Percentiles rank a stretch among this genome's conserved stretches.
These are phyloP conservation scores for Leishmania amazonensis DNA, from an alignment of 208 protist genomes.

Conservation along the genomic window DNA sequence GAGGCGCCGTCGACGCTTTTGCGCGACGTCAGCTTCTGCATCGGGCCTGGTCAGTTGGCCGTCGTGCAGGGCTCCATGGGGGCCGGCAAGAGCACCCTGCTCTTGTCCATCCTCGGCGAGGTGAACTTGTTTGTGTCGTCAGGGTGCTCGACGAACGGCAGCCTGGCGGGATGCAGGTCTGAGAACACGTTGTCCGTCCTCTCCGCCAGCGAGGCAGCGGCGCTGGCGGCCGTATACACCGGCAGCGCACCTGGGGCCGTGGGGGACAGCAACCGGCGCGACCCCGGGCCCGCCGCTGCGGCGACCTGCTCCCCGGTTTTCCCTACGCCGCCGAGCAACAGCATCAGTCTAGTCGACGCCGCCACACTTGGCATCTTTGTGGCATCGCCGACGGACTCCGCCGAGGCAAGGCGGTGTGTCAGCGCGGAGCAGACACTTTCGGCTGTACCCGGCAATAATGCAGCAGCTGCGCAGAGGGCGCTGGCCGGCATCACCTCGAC, in stretches of 20 bases:
- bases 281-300: not conserved
- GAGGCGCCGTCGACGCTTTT: constrained; percentile 44
- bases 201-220: constrained; percentile 21
- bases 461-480: not conserved
- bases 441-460: too few relatives aligned
- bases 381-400: constrained; percentile 20
- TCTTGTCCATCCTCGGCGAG: constrained; percentile 80
- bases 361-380: constrained; percentile 18
- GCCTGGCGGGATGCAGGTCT: constrained; percentile 29
- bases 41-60: constrained; percentile 68
- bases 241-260: not conserved
- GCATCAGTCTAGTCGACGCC: not conserved
- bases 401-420: not conserved
- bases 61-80: constrained; percentile 86
- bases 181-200: constrained; percentile 36
- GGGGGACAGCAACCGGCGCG: not conserved
- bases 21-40: constrained; percentile 52
- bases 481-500: not conserved
- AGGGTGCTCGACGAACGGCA: constrained; percentile 6
- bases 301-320: not conserved
- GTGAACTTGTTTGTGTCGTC: constrained; percentile 51
- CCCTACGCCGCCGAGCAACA: not conserved
- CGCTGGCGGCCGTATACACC: not conserved
- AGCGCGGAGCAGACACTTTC: not conserved
- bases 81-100: constrained; percentile 74